A percentile compares a stretch with the other conserved stretches of the same genome.
phyloP scores from a whole-genome alignment of 2,329 filamentous ascomycete genomes.

The Clarireedia homoeocarpa region DNA sequence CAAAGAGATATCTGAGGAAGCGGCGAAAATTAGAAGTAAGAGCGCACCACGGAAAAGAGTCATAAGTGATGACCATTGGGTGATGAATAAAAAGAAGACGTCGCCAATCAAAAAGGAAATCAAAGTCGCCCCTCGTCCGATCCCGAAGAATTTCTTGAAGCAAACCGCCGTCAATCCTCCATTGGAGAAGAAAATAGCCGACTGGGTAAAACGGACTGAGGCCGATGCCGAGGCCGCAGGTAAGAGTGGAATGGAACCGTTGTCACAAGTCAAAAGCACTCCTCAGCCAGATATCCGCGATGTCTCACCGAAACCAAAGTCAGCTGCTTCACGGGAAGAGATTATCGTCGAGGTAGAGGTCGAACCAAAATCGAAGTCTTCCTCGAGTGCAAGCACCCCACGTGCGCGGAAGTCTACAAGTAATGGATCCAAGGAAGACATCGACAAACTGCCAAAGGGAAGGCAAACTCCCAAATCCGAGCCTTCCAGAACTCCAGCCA shows the following conservation, averaged over 20 bases:
- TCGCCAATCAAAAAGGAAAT: conserved; percentile 32
- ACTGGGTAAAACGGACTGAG: conserved; percentile 42
- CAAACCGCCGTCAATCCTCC: conserved; percentile 46
- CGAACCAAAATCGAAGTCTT: background rate
- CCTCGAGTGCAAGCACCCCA: background rate
- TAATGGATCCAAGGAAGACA: conserved; percentile 6
- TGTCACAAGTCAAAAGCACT: background rate
- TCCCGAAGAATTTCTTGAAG: conserved; percentile 53
- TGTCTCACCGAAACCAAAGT: conserved; percentile 6
- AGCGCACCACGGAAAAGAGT: conserved; percentile 73
- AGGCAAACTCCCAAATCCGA: conserved; percentile 35
- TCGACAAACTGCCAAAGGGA: conserved; percentile 2
- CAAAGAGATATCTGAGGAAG: conserved; percentile 27
- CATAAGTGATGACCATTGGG: conserved; percentile 89
- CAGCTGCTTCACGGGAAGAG: background rate
- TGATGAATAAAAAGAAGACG: conserved; percentile 41
- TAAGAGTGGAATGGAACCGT: background rate
- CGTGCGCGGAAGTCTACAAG: conserved; percentile 14
- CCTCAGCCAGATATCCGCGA: conserved; percentile 3
- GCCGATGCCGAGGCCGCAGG: background rate
- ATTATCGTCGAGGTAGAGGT: conserved; percentile 6
- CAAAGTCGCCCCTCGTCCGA: conserved; percentile 11
- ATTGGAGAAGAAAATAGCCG: conserved; percentile 51
- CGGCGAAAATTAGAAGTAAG: conserved; percentile 18
- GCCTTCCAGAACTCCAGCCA: conserved; percentile 23